Evolutionary conservation across 352 stramenopile genomes (phyloP).

Genomic region (Heterotrichella gracilis): DNA sequence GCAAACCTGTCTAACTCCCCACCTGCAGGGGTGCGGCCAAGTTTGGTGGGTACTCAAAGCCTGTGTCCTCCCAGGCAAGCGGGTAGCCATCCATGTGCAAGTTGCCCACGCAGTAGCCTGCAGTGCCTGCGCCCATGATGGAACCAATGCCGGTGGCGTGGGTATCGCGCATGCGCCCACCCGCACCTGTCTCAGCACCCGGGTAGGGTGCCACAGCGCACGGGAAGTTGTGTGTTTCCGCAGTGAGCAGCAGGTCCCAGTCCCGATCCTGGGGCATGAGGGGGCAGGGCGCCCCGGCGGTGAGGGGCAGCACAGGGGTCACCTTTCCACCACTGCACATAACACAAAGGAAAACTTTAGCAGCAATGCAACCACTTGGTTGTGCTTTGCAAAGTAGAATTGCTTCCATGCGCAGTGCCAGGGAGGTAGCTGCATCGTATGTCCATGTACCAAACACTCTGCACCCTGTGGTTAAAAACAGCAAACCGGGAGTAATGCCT

Average conservation of each 20-base stretch:
- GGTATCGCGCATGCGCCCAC: slow-evolving; percentile 82
- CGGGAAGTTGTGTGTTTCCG: slow-evolving; percentile 98
- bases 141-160: slow-evolving; percentile 80
- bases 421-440: too few species aligned
- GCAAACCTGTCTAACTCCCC: too few species aligned
- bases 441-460: too few species aligned
- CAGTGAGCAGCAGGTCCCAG: slow-evolving; percentile 75
- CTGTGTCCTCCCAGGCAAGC: slow-evolving; percentile 66
- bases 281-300: slow-evolving; percentile 29
- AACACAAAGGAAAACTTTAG: too few species aligned
- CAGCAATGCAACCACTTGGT: too few species aligned
- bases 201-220: slow-evolving; percentile 41
- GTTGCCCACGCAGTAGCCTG: slow-evolving; percentile 63
- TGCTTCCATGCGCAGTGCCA: too few species aligned
- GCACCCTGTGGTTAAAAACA: too few species aligned
- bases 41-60: slow-evolving; percentile 26
- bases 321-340: too few species aligned
- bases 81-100: slow-evolving; percentile 70
- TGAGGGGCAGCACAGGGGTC: slow-evolving; percentile 34
- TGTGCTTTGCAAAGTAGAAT: too few species aligned
- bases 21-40: slow-evolving; percentile 48
- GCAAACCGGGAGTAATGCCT: slow-evolving; percentile 21
- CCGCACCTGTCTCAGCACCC: slow-evolving; percentile 61
- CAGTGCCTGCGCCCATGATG: slow-evolving; percentile 57
- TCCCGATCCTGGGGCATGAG: slow-evolving; percentile 34